Evolutionary conservation across 106 monocot species (phyloP).

Genomic region (Acorus gramineus): DNA sequence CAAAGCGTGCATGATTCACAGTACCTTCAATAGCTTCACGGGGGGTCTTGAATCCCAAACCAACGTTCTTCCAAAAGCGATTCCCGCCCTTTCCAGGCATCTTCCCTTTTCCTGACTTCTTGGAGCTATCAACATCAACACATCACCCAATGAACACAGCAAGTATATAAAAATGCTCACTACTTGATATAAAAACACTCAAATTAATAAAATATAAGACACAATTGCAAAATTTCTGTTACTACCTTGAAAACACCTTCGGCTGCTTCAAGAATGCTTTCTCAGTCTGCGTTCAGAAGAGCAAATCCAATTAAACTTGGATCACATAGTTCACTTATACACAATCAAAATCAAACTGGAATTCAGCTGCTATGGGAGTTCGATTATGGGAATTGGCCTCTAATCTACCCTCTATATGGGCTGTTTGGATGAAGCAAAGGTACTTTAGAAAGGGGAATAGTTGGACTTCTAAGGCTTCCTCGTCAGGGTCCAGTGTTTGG

Average conservation of each 20-base stretch:
- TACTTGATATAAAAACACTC: background rate
- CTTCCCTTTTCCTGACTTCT: conserved; percentile 13
- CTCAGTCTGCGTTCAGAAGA: conserved; percentile 27
- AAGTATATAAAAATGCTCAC: background rate
- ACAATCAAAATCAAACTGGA: too few species aligned
- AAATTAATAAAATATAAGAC: background rate
- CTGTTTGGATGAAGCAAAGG: too few species aligned
- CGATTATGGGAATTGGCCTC: too few species aligned
- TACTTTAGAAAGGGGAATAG: too few species aligned
- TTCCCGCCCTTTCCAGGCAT: conserved; percentile 10
- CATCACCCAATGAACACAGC: too few species aligned
- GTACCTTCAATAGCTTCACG: conserved; percentile 28
- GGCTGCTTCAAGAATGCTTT: conserved; percentile 58
- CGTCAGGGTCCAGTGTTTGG: too few species aligned
- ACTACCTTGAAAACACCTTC: conserved; percentile 47
- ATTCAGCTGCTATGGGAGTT: too few species aligned
- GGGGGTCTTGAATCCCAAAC: conserved; percentile 29
- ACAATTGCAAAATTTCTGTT: background rate
- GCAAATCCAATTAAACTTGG: too few species aligned
- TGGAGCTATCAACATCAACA: conserved; percentile 11
- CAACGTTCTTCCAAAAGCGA: conserved; percentile 22
- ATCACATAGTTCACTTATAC: too few species aligned
- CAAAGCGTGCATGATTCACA: background rate
- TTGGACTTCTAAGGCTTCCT: too few species aligned
- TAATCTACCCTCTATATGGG: too few species aligned